Base-by-base conservation (phyloP, 768 basidiomycete species). In the Sarcodon aspratus region DNA sequence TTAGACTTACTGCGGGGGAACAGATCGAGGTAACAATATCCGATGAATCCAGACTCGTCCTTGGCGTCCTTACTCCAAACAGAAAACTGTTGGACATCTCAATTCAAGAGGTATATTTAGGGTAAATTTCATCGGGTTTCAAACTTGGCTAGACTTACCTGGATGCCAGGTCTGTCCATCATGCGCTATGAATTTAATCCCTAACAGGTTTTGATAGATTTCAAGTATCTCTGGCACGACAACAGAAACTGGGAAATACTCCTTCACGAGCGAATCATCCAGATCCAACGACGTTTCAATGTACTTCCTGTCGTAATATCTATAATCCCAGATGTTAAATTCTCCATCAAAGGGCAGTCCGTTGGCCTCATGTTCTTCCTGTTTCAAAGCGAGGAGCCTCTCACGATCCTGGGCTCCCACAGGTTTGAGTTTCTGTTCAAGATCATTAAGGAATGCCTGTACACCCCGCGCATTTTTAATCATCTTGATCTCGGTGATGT, bases 1-100 rank as follows among this genome's bases (percentile, higher is more conserved):
- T 33, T 36, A 18, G 61, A 65, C 66, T 9, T 60, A 86, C 87
- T 74, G 18, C 88, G 79, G 48, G 88, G 88, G 72, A 85, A 91
- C 37, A 94, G 74, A 57, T 94, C 91, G 31, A 93, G 82, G 57
- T 89, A 89, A 60, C 86, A 86, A 63, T 89, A 84, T 2, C 91
- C 91, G 15, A 92, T 60, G 57, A 93, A 93, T 21, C 72, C 84
- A 1, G 78, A 71, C 54, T 71, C 78, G 53, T 82, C 79, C 46
- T 76, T 81, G 15, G 84, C 81, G 50, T 76, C 79, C 47, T 79
- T 79, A 55, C 85, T 82, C 91, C 90, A 93, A 5, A 92, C 89
- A 1, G 85, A 68, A 58, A 83, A 94, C 53, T 83, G 78, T 55
- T 90, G 85, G 0, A 88, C 89, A 50, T 94, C 89, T 80, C 50